Percentiles rank a stretch among this genome's conserved stretches.
Evolutionary conservation across 192 early-diverging fungal species (phyloP).

Genomic region (Coemansia sp.): DNA sequence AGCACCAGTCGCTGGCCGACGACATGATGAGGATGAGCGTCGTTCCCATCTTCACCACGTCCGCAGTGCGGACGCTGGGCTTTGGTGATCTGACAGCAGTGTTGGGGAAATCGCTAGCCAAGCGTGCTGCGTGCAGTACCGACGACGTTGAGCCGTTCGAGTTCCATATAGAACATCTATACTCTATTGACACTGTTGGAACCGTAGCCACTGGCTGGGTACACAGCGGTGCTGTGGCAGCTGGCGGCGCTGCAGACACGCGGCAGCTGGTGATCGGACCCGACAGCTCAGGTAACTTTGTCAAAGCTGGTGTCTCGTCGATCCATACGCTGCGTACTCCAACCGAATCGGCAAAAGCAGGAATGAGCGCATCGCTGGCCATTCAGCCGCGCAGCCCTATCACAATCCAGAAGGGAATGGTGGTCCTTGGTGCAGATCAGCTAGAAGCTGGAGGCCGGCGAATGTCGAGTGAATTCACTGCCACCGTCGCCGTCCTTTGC

Average conservation of each 20-base stretch:
- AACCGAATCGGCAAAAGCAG: constrained; percentile 61
- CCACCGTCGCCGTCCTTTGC: constrained; percentile 25
- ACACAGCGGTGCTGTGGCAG: constrained; percentile 46
- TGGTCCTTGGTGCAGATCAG: constrained; percentile 43
- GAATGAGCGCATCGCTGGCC: constrained; percentile 76
- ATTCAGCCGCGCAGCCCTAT: constrained; percentile 47
- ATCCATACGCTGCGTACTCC: constrained; percentile 83
- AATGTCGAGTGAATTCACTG: constrained; percentile 32
- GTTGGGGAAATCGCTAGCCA: constrained; percentile 20
- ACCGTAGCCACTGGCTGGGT: constrained; percentile 64
- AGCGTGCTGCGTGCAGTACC: background rate
- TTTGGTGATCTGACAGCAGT: constrained; percentile 70
- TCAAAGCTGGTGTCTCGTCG: constrained; percentile 64
- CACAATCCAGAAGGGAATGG: constrained; percentile 55
- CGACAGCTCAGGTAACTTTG: constrained; percentile 63
- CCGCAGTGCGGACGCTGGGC: constrained; percentile 72
- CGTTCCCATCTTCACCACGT: constrained; percentile 80
- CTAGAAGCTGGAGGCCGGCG: constrained; percentile 8
- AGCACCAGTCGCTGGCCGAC: constrained; percentile 23
- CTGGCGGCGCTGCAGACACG: constrained; percentile 6
- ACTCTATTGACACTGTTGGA: constrained; percentile 59
- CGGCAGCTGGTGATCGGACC: constrained; percentile 61
- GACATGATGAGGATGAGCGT: constrained; percentile 54
- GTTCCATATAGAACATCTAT: constrained; percentile 83
- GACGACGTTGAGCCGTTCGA: constrained; percentile 36